Conservation (phyloP, 2,329 filamentous ascomycete species). For the Fusarium clavum region DNA sequence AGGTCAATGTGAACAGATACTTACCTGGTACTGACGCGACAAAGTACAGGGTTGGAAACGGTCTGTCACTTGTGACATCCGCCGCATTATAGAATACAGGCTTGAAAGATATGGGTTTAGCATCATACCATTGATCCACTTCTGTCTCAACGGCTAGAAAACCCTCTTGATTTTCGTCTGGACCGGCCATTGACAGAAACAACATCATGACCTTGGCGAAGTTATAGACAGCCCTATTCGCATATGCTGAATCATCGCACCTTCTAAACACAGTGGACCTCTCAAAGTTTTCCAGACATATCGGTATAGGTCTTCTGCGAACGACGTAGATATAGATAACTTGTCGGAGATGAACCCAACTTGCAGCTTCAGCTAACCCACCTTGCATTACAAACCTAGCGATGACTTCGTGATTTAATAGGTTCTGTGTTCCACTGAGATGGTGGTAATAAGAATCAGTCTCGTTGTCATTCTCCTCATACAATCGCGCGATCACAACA, state of each 20-base stretch:
- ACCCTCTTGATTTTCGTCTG: not conserved
- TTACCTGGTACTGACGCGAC: constrained; percentile 1
- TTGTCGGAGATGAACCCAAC: constrained; percentile 10
- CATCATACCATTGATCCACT: not conserved
- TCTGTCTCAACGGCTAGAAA: not conserved
- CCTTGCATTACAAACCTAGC: constrained; percentile 4
- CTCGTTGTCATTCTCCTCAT: constrained; percentile 12
- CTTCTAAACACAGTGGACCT: constrained; percentile 6
- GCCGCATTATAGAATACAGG: not conserved
- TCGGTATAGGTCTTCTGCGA: not conserved
- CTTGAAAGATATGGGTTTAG: not conserved
- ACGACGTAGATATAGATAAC: not conserved
- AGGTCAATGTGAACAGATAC: accelerated
- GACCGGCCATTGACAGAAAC: accelerated
- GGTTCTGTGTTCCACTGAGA: constrained; percentile 4
- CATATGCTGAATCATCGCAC: constrained; percentile 6
- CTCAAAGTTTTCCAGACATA: constrained; percentile 1
- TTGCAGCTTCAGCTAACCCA: constrained; percentile 1
- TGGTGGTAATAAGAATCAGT: constrained; percentile 9
- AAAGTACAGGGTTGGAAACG: not conserved
- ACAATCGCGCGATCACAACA: not conserved
- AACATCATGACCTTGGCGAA: not conserved
- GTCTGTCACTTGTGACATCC: accelerated
- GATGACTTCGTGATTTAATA: not conserved
- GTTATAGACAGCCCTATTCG: not conserved